Base-by-base conservation (phyloP, 352 stramenopile species). In the Globisporangium carolinianum region DNA sequence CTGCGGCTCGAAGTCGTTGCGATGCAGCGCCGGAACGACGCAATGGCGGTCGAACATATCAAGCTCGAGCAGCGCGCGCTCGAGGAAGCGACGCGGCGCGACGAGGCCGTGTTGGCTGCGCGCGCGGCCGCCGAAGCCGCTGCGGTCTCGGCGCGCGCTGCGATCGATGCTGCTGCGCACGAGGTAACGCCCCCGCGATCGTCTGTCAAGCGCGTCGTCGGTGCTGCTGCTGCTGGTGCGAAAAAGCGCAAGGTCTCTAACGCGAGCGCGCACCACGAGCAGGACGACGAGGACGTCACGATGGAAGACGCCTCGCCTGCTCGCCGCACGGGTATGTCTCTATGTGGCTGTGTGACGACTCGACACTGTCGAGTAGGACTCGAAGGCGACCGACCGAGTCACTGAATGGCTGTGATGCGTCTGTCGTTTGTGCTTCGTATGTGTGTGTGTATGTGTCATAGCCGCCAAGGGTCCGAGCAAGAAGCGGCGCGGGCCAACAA, bases 111-210 rank as follows among this genome's bases (percentile, higher is more conserved):
- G 54, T 43, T 73, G 0, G 81, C 79, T 15, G 82, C 83, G 10
- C 68, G 71, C 24, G 70, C 77, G 49, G 84, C 82, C n/a, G 80
- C 82, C 3, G 61, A 79, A 8, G 80, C 80, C 18, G 84, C 82
- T 37, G 76, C 79, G 45, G 53, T 90, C 46, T 86, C 84, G 17
- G 84, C 84, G 12, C 79, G 72, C 46, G 82, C 81, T 38, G 83
- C 83, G 10, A 67, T 91, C 36, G 81, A 87, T 67, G 83, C 81
- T 2, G 73, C 78, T 38, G 68, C 72, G 47, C 67, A 69, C 59
- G 66, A 76, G 57, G 59, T 79, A 74, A 57, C 57, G n/a, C 60
- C 60, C 14, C 49, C 43, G 39, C 46, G 17, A 12, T 38, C 47
- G 45, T 24, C 41, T 18, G 43, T 66, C 50, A 72, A 58, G 36